These are phyloP conservation scores for Phialophora verrucosa DNA, from an alignment of 2,329 filamentous ascomycete genomes.

Conservation along the genomic window DNA sequence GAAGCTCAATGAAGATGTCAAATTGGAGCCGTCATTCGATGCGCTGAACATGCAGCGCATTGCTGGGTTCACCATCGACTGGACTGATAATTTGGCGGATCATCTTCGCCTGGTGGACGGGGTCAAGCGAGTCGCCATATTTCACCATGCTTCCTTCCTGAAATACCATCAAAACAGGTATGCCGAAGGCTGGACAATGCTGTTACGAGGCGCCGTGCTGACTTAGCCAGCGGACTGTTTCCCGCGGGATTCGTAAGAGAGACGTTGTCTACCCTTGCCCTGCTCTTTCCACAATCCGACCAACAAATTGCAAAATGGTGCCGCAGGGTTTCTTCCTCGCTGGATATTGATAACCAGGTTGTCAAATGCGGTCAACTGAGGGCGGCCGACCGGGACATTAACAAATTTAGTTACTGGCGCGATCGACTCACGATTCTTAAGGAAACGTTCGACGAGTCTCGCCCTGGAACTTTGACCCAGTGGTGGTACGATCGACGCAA, in stretches of 20 bases:
- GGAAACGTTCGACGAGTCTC: slow-evolving; percentile 50
- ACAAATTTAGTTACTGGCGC: slow-evolving; percentile 50
- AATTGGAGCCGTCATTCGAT: not conserved
- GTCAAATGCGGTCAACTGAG: slow-evolving; percentile 43
- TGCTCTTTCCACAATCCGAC: slow-evolving; percentile 15
- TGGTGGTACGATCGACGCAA: slow-evolving; percentile 45
- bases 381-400: slow-evolving; percentile 41
- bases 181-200: not conserved
- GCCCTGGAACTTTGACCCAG: slow-evolving; percentile 46
- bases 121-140: slow-evolving; percentile 9
- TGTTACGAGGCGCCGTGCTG: not conserved
- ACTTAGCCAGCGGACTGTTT: not conserved
- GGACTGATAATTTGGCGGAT: slow-evolving; percentile 4
- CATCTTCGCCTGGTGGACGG: slow-evolving; percentile 14
- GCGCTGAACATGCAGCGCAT: not conserved
- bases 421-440: slow-evolving; percentile 53
- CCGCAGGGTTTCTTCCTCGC: slow-evolving; percentile 9
- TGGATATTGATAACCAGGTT: slow-evolving; percentile 42
- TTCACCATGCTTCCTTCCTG: slow-evolving; percentile 18
- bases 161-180: slow-evolving; percentile 16
- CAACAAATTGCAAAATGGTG: slow-evolving; percentile 40
- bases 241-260: not conserved
- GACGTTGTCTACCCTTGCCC: slow-evolving; percentile 10
- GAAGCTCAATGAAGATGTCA: not conserved
- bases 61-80: not conserved